A percentile compares a stretch with the other conserved stretches of the same genome.
Evolutionary conservation across 805 yeast species (phyloP).

Genomic region (Blastobotrys parvus): DNA sequence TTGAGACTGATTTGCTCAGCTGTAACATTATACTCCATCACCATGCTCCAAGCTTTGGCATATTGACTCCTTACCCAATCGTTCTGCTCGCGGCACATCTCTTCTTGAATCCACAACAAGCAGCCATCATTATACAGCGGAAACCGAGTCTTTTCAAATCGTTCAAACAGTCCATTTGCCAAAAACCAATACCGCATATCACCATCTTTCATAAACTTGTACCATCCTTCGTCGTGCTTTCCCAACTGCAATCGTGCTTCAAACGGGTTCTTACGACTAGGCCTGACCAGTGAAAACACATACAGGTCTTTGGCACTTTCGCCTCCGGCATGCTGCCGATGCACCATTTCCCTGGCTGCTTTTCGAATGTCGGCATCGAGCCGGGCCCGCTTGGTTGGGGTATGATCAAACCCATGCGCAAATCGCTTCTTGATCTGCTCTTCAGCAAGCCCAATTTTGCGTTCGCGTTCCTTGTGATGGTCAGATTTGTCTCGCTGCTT

Average conservation of each 20-base stretch:
- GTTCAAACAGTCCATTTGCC: neutral
- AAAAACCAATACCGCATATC: conserved; percentile 1
- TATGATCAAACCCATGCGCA: neutral
- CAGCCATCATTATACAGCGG: neutral
- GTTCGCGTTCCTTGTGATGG: too few species aligned
- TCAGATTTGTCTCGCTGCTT: too few species aligned
- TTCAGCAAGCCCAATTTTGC: neutral
- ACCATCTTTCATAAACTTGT: neutral
- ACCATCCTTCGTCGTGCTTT: neutral
- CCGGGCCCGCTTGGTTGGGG: neutral
- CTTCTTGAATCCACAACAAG: conserved; percentile 3
- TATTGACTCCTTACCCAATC: neutral
- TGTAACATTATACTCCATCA: neutral
- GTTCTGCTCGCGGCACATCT: neutral
- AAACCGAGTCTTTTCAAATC: neutral
- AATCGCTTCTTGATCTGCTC: neutral
- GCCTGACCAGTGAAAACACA: neutral
- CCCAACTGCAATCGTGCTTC: neutral
- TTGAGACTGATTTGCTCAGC: neutral
- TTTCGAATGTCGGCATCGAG: neutral
- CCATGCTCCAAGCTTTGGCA: neutral
- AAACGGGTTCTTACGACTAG: neutral
- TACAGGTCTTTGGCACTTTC: neutral
- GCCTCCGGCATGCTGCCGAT: neutral
- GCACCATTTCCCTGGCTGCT: neutral